Evolutionary conservation across 805 yeast genomes (phyloP), one percentile per base, ranked within the genome.

Genomic region (Hanseniaspora mollemarum): DNA sequence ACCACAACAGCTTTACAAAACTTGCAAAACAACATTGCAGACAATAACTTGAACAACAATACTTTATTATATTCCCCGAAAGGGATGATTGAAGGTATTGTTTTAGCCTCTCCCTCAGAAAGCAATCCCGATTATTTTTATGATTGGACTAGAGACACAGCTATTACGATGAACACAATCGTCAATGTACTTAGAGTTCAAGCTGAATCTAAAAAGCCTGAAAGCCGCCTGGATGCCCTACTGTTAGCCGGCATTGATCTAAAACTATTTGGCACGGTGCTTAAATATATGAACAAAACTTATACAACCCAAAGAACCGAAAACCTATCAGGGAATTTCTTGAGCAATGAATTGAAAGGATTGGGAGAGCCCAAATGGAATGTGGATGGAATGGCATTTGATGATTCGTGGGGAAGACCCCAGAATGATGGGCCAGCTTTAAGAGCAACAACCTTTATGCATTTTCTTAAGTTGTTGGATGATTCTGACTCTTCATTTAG

Each of bases 371-470:
- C 97, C 7, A 90, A 90, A 63, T 90, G 83, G 61, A 62, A 73
- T 61, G 77, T 80, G 5, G 75, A 86, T 61, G 80, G 82, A 18
- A 58, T 76, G 0, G 71, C 83, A 0, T 90, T 83, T 59, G 62
- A 63, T 6, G 80, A 68, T 1, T 62, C 69, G 31, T 90, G 97
- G 97, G 97, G 97, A 1, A 72, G 97, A 57, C 97, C 97, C 1
- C 97, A 90, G 66, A 75, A 87, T 54, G 97, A 90, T 63, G 97
- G 97, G 0, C 96, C 97, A 0, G 88, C 94, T 0, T 70, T 90
- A 52, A 73, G 96, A 58, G 73, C 80, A 8, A 72, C 81, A 49
- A 74, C 95, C 1, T 71, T 81, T 19, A 63, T 76, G 31, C 74
- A 74, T 54, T 84, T 77, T 60, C 57, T 84, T 53, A 64, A 68